Evolutionary conservation across 179 eudicot species (phyloP).

Genomic region (Beta macrorhiza): DNA sequence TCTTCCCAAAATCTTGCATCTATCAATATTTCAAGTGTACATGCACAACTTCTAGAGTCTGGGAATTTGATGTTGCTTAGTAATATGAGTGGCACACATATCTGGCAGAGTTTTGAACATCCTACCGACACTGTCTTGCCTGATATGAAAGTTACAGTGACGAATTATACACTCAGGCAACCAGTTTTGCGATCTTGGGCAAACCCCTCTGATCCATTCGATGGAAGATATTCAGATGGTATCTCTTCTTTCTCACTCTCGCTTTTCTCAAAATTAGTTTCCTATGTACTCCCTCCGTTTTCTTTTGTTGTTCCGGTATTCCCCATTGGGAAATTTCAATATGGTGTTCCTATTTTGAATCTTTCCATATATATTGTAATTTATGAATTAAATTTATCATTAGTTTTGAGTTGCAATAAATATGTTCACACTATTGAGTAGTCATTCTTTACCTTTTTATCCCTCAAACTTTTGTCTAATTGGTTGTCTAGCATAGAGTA

Average conservation of each 20-base stretch:
- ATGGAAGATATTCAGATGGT: conserved; percentile 23
- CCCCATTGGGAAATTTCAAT: too few species aligned
- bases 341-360: too few species aligned
- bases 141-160: not conserved
- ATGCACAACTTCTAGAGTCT: conserved; percentile 25
- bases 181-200: conserved; percentile 30
- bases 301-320: too few species aligned
- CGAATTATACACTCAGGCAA: not conserved
- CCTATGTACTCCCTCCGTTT: too few species aligned
- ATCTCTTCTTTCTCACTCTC: not conserved
- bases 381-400: too few species aligned
- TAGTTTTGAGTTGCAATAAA: too few species aligned
- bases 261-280: too few species aligned
- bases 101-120: conserved; percentile 33
- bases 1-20: not conserved
- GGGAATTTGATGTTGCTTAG: conserved; percentile 30
- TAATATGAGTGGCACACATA: not conserved
- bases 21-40: not conserved
- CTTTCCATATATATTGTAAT: too few species aligned
- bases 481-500: too few species aligned
- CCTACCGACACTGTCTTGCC: conserved; percentile 26
- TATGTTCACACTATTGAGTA: too few species aligned
- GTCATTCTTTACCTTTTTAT: too few species aligned
- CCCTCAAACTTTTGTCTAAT: too few species aligned
- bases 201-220: conserved; percentile 34